Evolutionary conservation across 225 moss, liverwort and hornwort species (phyloP), one percentile per base, ranked within the genome.

Genomic region (Marchantia polymorpha): DNA sequence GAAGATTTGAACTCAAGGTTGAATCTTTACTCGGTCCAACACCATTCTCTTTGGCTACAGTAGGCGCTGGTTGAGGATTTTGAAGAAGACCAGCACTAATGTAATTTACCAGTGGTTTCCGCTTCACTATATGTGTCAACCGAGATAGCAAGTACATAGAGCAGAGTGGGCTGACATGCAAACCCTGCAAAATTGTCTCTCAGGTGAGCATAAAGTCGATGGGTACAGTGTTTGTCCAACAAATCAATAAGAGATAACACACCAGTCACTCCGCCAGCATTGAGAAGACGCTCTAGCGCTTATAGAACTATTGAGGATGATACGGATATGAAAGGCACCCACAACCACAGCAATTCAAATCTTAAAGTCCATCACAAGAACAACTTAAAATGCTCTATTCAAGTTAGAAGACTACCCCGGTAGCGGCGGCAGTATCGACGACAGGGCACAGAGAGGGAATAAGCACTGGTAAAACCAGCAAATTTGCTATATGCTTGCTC

Each of bases 71-170:
- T 82, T 87, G 92, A 76, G 91, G 81, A 81, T 84, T 89, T 81
- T 89, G 89, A 64, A 99, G 87, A 60, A 99, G 89, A 72, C 91
- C 93, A 79, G 99, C 95, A 83, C 92, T 92, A 81, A 99, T 91
- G 74, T 86, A 86, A 83, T 99, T 99, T 48, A 91, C 93, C 91
- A 99, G 82, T 60, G 90, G 82, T 88, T 95, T 99, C 83, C 89
- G 91, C 81, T 92, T 91, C 74, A 99, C 90, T 84, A 99, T 89
- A 81, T 99, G 99, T 77, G 94, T 84, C 72, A 99, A 88, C 76
- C 95, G 95, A 86, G 95, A 86, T 73, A 99, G 84, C 84, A 99
- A 85, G 86, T 99, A 99, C 69, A 99, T 90, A 48, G 99, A 91
- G 83, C 95, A 92, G 78, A 99, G 89, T 70, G 99, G 91, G 89